Percentiles rank a stretch among this genome's conserved stretches.
These are phyloP conservation scores for Diplodia scrobiculata DNA, from an alignment of 2,329 filamentous ascomycete species.

Conservation along the genomic window DNA sequence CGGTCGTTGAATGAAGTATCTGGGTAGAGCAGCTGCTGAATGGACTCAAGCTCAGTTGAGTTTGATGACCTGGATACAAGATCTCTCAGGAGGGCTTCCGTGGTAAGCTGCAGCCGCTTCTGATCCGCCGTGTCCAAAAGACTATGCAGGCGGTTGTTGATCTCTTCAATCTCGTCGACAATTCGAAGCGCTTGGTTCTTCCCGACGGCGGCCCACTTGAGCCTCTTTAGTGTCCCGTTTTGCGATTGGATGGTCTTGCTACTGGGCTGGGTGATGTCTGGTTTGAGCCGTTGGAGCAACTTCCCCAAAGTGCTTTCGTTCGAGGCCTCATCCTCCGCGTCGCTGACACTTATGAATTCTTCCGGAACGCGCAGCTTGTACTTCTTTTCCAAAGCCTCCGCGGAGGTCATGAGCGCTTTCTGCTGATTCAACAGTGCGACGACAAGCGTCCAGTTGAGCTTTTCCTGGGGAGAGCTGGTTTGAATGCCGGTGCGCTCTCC, in stretches of 20 bases:
- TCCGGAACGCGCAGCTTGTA: constrained; percentile 6
- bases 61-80: constrained; percentile 1
- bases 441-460: constrained; percentile 1
- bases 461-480: neutral
- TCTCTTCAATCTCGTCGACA: neutral
- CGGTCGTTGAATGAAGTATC: neutral
- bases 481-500: neutral
- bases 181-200: constrained; percentile 2
- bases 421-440: neutral
- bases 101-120: neutral
- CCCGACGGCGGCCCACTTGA: constrained; percentile 20
- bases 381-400: neutral
- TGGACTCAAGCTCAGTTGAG: neutral
- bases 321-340: no score
- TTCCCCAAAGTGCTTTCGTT: neutral
- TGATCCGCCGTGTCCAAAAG: constrained; percentile 13
- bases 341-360: neutral
- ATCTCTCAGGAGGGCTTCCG: constrained; percentile 1
- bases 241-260: neutral
- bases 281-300: neutral
- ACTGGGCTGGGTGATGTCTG: neutral
- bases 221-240: neutral
- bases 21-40: neutral
- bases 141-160: neutral
- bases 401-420: constrained; percentile 7